Base-by-base conservation (phyloP, 192 early-diverging fungal species). In the Coemansia sp. region DNA sequence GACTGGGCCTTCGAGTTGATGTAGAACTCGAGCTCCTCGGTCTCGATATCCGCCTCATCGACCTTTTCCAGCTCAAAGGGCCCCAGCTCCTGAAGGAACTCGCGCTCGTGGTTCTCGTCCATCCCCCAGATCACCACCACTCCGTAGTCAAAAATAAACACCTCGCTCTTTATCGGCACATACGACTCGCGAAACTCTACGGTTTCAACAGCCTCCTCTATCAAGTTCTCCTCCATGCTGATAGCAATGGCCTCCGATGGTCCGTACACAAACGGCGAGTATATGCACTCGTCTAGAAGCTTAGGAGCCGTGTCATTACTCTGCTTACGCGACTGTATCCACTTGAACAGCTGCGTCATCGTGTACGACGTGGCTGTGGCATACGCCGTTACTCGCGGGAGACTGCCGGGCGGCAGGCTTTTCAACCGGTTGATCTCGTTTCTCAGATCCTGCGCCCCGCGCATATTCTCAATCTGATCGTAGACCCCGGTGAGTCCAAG, bases 51-150 rank as follows among this genome's bases (percentile, higher is more conserved):
- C 46, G 85, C 87, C 7, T 82, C 74, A 41, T 82, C 80, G 0
- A 82, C 69, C 43, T 74, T 74, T 32, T 82, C 80, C 8, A 82
- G 68, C 86, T 83, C 69, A 58, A 85, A 84, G 18, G 77, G 78
- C 70, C 95, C 94, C 2, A 97, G 73, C 64, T 93, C 92, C 15
- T 82, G 80, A 48, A 99, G 79, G 41, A 96, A 75, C 51, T 84
- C 77, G 22, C 85, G 76, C 63, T 97, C 95, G 66, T 99, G 94
- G 21, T 85, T 73, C 62, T 91, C 89, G 32, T 88, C 86, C 88
- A 96, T 92, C 40, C 95, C 95, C 97, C 97, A 99, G 68, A 99
- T 91, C 0, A 99, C 97, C 13, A 94, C 87, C 8, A 96, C 95
- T 41, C 95, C 94, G 73, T 96, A 96, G 71, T 95, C 94, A 77